Evolutionary conservation across 331 rosid species (phyloP).

Genomic region (Cydonia oblonga): DNA sequence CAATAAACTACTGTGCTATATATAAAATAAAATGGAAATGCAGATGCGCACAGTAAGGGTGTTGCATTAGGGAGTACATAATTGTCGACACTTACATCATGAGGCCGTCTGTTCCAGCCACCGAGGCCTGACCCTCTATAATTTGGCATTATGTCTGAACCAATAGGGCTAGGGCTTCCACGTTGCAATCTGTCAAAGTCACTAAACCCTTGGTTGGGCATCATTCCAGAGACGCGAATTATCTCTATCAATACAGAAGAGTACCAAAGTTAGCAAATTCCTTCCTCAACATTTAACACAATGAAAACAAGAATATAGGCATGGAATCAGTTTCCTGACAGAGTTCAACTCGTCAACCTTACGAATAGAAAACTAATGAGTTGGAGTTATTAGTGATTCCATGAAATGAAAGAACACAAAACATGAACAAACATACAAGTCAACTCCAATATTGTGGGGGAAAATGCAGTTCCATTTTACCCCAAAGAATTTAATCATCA

Average conservation of each 20-base stretch:
- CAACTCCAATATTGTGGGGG: not conserved
- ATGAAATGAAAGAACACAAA: not conserved
- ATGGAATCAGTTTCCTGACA: not conserved
- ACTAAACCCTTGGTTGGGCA: slow-evolving; percentile 52
- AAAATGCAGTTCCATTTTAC: not conserved
- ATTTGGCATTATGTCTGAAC: slow-evolving; percentile 40
- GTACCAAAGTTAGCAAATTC: slow-evolving; percentile 7
- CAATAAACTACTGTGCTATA: not conserved
- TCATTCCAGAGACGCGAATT: slow-evolving; percentile 47
- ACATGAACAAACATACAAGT: not conserved
- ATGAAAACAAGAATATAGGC: not conserved
- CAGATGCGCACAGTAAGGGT: not conserved
- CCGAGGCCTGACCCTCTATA: slow-evolving; percentile 22
- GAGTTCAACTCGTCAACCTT: not conserved
- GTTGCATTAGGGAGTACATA: not conserved
- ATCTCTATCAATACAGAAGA: slow-evolving; percentile 44
- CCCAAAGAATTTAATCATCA: not conserved
- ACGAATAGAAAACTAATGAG: not conserved
- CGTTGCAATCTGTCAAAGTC: slow-evolving; percentile 55
- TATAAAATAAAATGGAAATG: not conserved
- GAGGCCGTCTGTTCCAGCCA: slow-evolving; percentile 52
- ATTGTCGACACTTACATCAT: slow-evolving; percentile 35
- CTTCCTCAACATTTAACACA: not conserved
- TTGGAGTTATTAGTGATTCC: not conserved
- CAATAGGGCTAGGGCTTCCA: slow-evolving; percentile 44